Base-by-base conservation (phyloP, 768 basidiomycete species). In the Gyrodon lividus region DNA sequence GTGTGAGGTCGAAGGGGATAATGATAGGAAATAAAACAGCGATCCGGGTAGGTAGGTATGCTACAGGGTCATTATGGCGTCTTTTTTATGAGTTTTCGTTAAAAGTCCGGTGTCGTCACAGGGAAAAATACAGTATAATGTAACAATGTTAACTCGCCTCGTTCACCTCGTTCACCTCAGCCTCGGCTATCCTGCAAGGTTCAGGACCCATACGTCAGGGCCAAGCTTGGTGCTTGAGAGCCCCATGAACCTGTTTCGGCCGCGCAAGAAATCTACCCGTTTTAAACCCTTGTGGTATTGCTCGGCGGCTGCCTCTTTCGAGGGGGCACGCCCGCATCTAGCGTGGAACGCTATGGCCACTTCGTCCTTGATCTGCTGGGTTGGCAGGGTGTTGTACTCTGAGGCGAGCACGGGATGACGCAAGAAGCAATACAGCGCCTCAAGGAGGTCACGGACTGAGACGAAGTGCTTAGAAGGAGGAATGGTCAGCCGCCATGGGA, bases 181-280 rank as follows among this genome's bases (percentile, higher is more conserved):
- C 14, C 13, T 17, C n/a, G 6, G 34, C 5, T 22, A 13, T 68
- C 58, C 70, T 41, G 55, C 50, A 5, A 68, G 59, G 57, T 70
- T 70, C 8, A 70, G 24, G 30, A 41, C 12, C 70, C 78, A 71
- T 1, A 68, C 68, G 30, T 77, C 72, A 6, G 71, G 69, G 3
- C 67, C 67, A 0, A 67, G 57, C 43, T 62, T 62, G 45, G 64
- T 69, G 55, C 75, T 70, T 6, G 74, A 68, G 31, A 81, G 50
- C 16, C 82, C 82, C 52, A 72, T 74, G 63, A 84, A 77, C 58
- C 64, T 71, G 3, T 65, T 72, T 16, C 63, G 66, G 20, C 65
- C 72, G 43, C 70, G 62, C 43, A 85, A 63, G 57, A 81, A 83
- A 62, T 85, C 83, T 0, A 84, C 72, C 44, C 80, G 66, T 62